Percentiles rank a stretch among this genome's conserved stretches.
Evolutionary conservation across 768 basidiomycete species (phyloP).

Genomic region (Daedalea quercina): DNA sequence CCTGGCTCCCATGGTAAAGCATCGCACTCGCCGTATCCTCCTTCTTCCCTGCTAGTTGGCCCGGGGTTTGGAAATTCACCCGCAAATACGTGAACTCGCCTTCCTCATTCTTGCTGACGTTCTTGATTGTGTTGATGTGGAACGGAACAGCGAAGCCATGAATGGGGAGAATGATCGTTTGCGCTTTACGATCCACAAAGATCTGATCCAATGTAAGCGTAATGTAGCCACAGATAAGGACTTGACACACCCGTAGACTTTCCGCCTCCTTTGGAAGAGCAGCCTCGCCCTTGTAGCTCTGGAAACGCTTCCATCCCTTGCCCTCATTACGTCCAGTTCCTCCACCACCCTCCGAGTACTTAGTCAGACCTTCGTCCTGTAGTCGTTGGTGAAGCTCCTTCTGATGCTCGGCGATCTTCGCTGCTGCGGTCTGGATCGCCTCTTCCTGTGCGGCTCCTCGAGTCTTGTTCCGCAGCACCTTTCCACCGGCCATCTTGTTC

Average conservation of each 20-base stretch:
- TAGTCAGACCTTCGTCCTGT: conserved; percentile 75
- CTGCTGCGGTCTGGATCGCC: conserved; percentile 66
- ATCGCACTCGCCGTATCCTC: conserved; percentile 94
- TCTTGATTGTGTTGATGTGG: conserved; percentile 98
- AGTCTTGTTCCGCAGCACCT: conserved; percentile 87
- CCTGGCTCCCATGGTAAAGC: conserved; percentile 25
- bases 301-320: conserved; percentile 93
- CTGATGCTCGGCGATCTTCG: conserved; percentile 86
- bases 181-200: conserved; percentile 82
- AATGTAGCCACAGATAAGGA: neutral
- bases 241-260: conserved; percentile 57
- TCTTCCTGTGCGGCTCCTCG: conserved; percentile 85
- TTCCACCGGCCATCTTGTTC: conserved; percentile 71
- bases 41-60: conserved; percentile 95
- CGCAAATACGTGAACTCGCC: conserved; percentile 91
- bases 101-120: conserved; percentile 95
- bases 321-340: conserved; percentile 75
- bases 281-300: conserved; percentile 93
- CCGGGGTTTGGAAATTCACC: conserved; percentile 98
- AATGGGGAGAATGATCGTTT: conserved; percentile 87
- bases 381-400: conserved; percentile 68
- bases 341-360: conserved; percentile 77
- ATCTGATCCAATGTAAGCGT: conserved; percentile 45
- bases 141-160: conserved; percentile 95
- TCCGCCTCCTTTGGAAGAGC: conserved; percentile 84